Evolutionary conservation across 495 filamentous ascomycete genomes (phyloP).

Genomic region (Penicillium ucsense): DNA sequence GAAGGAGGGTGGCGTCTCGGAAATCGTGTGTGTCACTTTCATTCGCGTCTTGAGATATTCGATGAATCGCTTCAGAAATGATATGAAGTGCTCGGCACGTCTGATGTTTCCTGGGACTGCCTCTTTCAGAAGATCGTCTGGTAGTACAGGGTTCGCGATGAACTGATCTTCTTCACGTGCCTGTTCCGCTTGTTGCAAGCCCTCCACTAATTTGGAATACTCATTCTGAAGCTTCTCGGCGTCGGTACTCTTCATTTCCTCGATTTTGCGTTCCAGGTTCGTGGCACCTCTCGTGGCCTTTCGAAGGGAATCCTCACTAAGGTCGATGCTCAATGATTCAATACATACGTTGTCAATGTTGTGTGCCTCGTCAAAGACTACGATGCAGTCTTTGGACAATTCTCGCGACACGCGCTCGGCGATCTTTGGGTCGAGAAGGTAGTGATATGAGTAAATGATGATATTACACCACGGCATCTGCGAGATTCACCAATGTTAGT

Average conservation of each 20-base stretch:
- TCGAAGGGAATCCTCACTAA: conserved; percentile 86
- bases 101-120: conserved; percentile 95
- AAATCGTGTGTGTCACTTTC: conserved; percentile 95
- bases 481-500: background rate
- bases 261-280: conserved; percentile 82
- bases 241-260: conserved; percentile 86
- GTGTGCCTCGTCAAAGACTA: conserved; percentile 98
- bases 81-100: conserved; percentile 90
- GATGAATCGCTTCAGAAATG: conserved; percentile 91
- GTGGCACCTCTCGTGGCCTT: conserved; percentile 81
- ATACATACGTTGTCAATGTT: conserved; percentile 99
- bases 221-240: conserved; percentile 88
- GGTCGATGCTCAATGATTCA: conserved; percentile 90
- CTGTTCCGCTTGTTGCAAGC: conserved; percentile 77
- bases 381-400: conserved; percentile 94
- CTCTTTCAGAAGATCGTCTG: conserved; percentile 49
- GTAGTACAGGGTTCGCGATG: conserved; percentile 73
- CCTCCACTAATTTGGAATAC: conserved; percentile 92
- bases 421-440: conserved; percentile 95
- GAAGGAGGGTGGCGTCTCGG: conserved; percentile 92
- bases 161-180: conserved; percentile 88
- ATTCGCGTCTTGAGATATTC: conserved; percentile 98
- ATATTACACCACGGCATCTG: conserved; percentile 98
- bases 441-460: conserved; percentile 99
- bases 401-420: conserved; percentile 94